These are phyloP conservation scores for Sugiyamaella japonica DNA, from an alignment of 1,139 yeast species.

Conservation along the genomic window DNA sequence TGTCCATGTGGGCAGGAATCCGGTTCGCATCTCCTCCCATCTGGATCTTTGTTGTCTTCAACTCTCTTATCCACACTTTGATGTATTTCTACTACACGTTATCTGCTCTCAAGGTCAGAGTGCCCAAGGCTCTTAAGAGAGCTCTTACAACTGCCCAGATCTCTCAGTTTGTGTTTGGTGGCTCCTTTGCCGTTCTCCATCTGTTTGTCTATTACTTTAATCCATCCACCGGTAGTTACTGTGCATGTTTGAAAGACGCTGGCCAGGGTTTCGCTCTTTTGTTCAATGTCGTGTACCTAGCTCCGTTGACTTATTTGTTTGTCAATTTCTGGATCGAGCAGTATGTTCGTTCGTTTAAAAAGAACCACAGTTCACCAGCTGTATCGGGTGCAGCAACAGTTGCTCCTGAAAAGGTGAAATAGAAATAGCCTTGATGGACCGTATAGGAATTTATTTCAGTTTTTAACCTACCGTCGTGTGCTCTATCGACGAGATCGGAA, in stretches of 20 bases:
- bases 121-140: slow-evolving; percentile 60
- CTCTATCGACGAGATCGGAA: too few species aligned
- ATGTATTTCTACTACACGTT: slow-evolving; percentile 75
- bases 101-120: slow-evolving; percentile 59
- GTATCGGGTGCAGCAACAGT: not conserved
- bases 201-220: slow-evolving; percentile 62
- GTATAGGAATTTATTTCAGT: too few species aligned
- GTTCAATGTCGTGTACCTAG: slow-evolving; percentile 63
- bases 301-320: slow-evolving; percentile 70
- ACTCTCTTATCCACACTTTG: slow-evolving; percentile 72
- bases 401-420: not conserved
- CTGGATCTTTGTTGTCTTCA: slow-evolving; percentile 80
- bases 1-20: slow-evolving; percentile 82
- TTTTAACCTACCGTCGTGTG: too few species aligned
- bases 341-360: slow-evolving; percentile 41
- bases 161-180: slow-evolving; percentile 69
- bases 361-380: not conserved
- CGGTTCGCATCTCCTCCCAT: slow-evolving; percentile 73
- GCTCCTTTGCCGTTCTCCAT: slow-evolving; percentile 64
- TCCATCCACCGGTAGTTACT: slow-evolving; percentile 46
- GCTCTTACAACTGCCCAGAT: slow-evolving; percentile 68
- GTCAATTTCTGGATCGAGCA: slow-evolving; percentile 70
- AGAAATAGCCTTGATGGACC: too few species aligned
- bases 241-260: slow-evolving; percentile 57
- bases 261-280: slow-evolving; percentile 65